Evolutionary conservation across 1,284 basidiomycete species (phyloP).

Genomic region (Papiliotrema nemorosa): DNA sequence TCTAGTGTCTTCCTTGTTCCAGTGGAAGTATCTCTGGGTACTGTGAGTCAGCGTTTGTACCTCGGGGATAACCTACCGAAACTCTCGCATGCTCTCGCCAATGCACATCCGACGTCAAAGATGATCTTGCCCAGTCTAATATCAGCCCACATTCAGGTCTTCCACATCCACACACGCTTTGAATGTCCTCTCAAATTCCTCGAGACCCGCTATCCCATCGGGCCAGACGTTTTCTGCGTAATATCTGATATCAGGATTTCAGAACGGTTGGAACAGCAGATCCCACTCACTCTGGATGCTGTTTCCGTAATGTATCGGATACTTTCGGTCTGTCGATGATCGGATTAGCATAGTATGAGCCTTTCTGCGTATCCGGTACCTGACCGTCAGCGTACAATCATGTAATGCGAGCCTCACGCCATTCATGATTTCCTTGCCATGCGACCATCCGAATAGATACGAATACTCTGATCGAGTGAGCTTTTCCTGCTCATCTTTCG

Average conservation of each 20-base stretch:
- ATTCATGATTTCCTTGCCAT: conserved; percentile 96
- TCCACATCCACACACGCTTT: conserved; percentile 59
- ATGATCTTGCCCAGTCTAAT: conserved; percentile 60
- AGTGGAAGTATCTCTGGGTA: background rate
- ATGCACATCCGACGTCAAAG: conserved; percentile 69
- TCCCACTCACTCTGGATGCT: conserved; percentile 65
- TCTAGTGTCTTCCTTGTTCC: background rate
- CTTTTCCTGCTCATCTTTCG: conserved; percentile 61
- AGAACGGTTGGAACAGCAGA: background rate
- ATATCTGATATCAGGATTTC: conserved; percentile 22
- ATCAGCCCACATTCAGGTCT: background rate
- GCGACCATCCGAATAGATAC: conserved; percentile 77
- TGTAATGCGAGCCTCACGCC: conserved; percentile 56
- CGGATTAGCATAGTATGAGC: conserved; percentile 89
- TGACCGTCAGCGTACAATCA: conserved; percentile 6
- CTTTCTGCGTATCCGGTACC: conserved; percentile 69
- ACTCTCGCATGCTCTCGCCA: conserved; percentile 79
- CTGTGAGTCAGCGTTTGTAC: background rate
- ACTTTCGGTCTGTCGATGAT: conserved; percentile 63
- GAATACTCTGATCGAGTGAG: conserved; percentile 54
- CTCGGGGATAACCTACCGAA: conserved; percentile 59
- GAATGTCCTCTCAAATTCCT: conserved; percentile 79
- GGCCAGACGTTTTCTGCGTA: conserved; percentile 60
- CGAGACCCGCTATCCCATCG: conserved; percentile 55
- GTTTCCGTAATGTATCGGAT: conserved; percentile 53